Conservation (phyloP, 345 rosid genomes). For the Euphorbia peplus region DNA sequence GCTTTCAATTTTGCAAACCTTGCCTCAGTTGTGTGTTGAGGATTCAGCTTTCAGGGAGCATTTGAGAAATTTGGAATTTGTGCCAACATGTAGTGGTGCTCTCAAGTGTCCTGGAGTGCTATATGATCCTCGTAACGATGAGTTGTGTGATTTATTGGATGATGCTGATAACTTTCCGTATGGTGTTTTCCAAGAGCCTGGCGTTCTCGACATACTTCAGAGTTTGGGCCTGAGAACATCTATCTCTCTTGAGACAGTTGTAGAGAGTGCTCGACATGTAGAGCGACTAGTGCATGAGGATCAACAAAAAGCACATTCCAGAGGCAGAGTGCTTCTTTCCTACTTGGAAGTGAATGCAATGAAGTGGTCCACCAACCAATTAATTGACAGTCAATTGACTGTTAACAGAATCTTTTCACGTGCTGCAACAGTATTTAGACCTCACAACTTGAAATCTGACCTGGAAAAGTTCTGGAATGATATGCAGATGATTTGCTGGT, state of each 20-base stretch:
- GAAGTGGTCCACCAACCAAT: constrained; percentile 76
- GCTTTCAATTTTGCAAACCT: constrained; percentile 71
- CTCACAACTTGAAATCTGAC: constrained; percentile 68
- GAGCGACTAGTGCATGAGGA: constrained; percentile 64
- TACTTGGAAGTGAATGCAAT: constrained; percentile 85
- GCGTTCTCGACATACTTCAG: constrained; percentile 74
- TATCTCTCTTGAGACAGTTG: constrained; percentile 71
- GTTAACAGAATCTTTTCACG: constrained; percentile 70
- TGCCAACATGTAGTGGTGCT: constrained; percentile 63
- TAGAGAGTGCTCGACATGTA: constrained; percentile 78
- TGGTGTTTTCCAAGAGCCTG: constrained; percentile 60
- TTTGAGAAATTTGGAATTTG: constrained; percentile 74
- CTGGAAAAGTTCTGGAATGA: constrained; percentile 85
- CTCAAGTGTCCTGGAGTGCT: constrained; percentile 62
- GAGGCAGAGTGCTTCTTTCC: constrained; percentile 80
- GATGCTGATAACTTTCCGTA: constrained; percentile 74
- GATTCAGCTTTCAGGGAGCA: constrained; percentile 62
- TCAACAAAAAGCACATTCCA: constrained; percentile 64
- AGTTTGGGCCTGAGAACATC: constrained; percentile 83
- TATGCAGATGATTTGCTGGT: constrained; percentile 86
- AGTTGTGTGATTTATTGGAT: constrained; percentile 75
- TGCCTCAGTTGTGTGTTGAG: constrained; percentile 82
- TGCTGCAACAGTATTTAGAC: constrained; percentile 83
- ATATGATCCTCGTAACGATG: constrained; percentile 88
- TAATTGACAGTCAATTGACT: constrained; percentile 59